Conservation (phyloP, 371 early-diverging fungal species). For the Synchytrium microbalum region DNA sequence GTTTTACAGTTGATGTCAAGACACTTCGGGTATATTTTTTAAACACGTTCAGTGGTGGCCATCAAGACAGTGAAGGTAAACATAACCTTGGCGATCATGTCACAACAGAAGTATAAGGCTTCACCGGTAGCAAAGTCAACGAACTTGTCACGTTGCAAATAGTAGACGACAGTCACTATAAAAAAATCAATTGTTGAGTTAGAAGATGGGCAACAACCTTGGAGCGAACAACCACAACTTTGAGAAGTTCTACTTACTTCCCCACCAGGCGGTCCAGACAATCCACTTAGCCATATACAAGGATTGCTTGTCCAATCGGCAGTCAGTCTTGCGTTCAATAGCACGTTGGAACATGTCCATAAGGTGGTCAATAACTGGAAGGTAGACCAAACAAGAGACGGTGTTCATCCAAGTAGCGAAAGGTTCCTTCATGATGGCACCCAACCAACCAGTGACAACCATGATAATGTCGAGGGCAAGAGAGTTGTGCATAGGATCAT, state of each 20-base stretch:
- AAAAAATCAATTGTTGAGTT: no score
- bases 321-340: background rate
- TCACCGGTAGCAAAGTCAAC: conserved; percentile 22
- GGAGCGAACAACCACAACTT: no score
- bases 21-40: no score
- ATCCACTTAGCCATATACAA: conserved; percentile 6
- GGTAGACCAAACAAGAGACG: conserved; percentile 11
- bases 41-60: conserved; percentile 18
- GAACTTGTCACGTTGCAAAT: no score
- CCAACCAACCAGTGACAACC: conserved; percentile 22
- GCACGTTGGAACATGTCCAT: no score
- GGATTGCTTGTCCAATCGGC: background rate
- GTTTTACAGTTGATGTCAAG: no score
- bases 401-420: conserved; percentile 12
- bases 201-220: no score
- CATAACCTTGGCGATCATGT: conserved; percentile 27
- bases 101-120: conserved; percentile 11
- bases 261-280: conserved; percentile 2
- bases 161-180: no score
- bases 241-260: background rate
- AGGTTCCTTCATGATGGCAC: conserved; percentile 22
- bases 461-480: conserved; percentile 19
- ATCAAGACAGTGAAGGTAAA: conserved; percentile 20
- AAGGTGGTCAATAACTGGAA: conserved; percentile 10
- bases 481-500: conserved; percentile 11